Evolutionary conservation across 2,329 filamentous ascomycete genomes (phyloP).

Genomic region (Trichoderma atrobrunneum): DNA sequence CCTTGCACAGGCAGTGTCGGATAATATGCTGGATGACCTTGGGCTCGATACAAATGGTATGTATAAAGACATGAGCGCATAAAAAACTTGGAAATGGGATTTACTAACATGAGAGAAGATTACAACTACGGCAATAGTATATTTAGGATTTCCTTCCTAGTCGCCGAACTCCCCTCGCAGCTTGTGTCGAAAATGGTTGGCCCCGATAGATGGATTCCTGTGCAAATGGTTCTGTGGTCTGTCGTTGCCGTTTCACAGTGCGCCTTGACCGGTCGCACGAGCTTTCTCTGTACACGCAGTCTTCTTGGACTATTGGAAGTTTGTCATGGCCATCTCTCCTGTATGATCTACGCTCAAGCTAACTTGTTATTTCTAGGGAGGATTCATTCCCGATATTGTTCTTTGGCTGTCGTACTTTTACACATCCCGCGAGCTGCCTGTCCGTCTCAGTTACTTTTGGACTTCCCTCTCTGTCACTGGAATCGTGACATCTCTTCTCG

Average conservation of each 20-base stretch:
- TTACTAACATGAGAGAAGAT: neutral
- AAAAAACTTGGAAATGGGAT: too few species aligned
- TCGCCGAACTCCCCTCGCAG: constrained; percentile 8
- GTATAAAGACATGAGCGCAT: rapidly evolving
- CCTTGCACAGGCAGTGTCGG: constrained; percentile 7
- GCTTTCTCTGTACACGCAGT: constrained; percentile 10
- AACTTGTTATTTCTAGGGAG: neutral
- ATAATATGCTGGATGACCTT: constrained; percentile 8
- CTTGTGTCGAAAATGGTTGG: constrained; percentile 11
- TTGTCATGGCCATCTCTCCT: neutral
- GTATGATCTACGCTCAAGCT: neutral
- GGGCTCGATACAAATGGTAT: constrained; percentile 6
- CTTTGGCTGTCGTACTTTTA: constrained; percentile 10
- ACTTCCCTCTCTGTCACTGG: constrained; percentile 5
- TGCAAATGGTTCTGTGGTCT: constrained; percentile 11
- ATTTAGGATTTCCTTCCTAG: neutral
- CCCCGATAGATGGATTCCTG: constrained; percentile 6
- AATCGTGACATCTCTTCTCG: neutral
- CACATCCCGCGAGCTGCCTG: constrained; percentile 1
- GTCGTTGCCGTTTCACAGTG: constrained; percentile 1
- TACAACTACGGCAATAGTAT: constrained; percentile 8
- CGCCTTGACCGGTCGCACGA: neutral
- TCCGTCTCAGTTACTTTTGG: constrained; percentile 12
- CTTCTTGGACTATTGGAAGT: constrained; percentile 2
- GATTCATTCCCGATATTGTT: constrained; percentile 10